Evolutionary conservation across 371 early-diverging fungal genomes (phyloP).

Genomic region (Mucor saturninus): DNA sequence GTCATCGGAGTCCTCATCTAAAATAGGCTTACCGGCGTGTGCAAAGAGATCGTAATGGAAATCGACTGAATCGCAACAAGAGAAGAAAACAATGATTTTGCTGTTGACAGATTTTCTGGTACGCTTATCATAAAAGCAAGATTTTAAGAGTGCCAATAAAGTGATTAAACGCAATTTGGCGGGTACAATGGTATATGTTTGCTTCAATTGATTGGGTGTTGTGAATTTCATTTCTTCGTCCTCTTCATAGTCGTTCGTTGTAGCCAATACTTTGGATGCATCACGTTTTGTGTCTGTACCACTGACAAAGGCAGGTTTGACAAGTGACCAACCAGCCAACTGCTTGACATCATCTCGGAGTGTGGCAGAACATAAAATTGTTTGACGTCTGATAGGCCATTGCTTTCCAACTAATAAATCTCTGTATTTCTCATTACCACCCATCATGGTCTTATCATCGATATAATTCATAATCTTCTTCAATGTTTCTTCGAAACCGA

Average conservation of each 20-base stretch:
- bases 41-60: conserved; percentile 83
- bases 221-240: conserved; percentile 55
- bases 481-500: conserved; percentile 95
- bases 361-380: conserved; percentile 94
- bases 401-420: conserved; percentile 32
- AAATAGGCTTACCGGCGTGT: conserved; percentile 54
- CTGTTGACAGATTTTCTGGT: conserved; percentile 44
- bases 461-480: conserved; percentile 78
- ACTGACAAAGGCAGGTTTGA: conserved; percentile 72
- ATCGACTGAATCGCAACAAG: conserved; percentile 92
- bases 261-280: conserved; percentile 24
- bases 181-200: conserved; percentile 81
- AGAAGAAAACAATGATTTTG: conserved; percentile 88
- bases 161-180: conserved; percentile 93
- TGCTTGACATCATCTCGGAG: conserved; percentile 81
- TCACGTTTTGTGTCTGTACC: conserved; percentile 49
- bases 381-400: conserved; percentile 79
- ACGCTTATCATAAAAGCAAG: conserved; percentile 50
- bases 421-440: conserved; percentile 25
- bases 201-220: conserved; percentile 84
- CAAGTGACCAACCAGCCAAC: conserved; percentile 79
- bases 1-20: conserved; percentile 48
- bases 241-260: conserved; percentile 22
- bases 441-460: conserved; percentile 48
- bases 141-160: conserved; percentile 73